phyloP scores from a whole-genome alignment of 2,329 filamentous ascomycete genomes.

The Tolypocladium inflatum region DNA sequence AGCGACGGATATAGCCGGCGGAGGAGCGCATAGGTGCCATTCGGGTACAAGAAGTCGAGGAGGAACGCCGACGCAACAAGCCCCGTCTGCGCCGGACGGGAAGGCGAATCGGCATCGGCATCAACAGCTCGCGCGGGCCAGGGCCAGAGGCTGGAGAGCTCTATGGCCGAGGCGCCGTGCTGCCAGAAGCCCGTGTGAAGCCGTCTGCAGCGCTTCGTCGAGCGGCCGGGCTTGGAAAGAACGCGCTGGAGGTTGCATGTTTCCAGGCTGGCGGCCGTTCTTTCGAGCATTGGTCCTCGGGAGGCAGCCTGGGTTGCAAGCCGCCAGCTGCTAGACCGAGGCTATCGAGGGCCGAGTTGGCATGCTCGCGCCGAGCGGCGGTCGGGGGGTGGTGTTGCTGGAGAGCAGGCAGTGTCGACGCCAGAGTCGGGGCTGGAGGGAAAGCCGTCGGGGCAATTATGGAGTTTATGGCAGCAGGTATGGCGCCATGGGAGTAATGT shows the following conservation, averaged over 20 bases:
- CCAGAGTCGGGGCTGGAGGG: background rate
- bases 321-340: constrained; percentile 7
- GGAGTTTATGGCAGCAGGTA: background rate
- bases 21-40: constrained; percentile 30
- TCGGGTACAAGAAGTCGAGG: constrained; percentile 48
- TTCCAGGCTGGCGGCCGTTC: constrained; percentile 46
- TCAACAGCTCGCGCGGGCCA: constrained; percentile 17
- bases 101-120: constrained; percentile 11
- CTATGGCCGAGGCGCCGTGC: constrained; percentile 41
- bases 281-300: constrained; percentile 42
- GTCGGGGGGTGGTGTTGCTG: background rate
- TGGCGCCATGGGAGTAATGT: too few relatives aligned
- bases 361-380: constrained; percentile 13
- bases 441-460: background rate
- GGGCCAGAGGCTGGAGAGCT: constrained; percentile 34
- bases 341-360: constrained; percentile 4
- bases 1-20: constrained; percentile 25
- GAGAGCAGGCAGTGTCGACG: background rate
- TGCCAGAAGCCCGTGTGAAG: constrained; percentile 45
- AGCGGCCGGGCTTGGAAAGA: constrained; percentile 26
- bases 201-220: constrained; percentile 29
- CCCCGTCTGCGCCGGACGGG: constrained; percentile 13
- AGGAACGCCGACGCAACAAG: constrained; percentile 38
- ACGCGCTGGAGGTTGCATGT: constrained; percentile 45
- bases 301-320: constrained; percentile 1